Base-by-base conservation (phyloP, 257 asterid species). In the Coffea canephora region DNA sequence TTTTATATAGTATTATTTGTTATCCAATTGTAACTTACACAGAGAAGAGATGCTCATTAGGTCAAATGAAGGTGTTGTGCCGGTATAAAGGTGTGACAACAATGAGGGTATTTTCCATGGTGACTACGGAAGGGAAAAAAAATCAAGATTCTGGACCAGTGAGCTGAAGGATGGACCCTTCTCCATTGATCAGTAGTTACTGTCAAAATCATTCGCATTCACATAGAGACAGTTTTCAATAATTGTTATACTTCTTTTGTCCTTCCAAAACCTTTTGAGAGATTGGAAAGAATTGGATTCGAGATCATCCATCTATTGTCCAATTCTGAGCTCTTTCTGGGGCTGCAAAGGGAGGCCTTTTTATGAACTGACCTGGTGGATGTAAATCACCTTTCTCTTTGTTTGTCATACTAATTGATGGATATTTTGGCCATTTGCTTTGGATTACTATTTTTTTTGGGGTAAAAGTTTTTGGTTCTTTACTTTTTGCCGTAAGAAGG, bases 131-230 rank as follows among this genome's bases (percentile, higher is more conserved):
- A 41, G 52, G 18, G 31, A 31, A 41, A n/a, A 46, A 14, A 43
- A 36, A 36, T 36, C 48, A 31, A 14, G 71, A 67, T 31, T 67
- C 46, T 3, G 74, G 74, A 45, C 74, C 74, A 70, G 21, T 70
- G 34, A 43, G 74, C 16, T 71, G 59, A 57, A 48, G 23, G 31
- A 59, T 71, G 75, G 75, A 48, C 75, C 23, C 41, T 13, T 55
- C 55, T 1, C 16, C 27, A 5, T 19, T 25, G 14, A 62, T 34
- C 59, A n/a, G 43, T 46, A 18, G 16, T 71, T n/a, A 71, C 36
- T 71, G 75, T 48, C 74, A 71, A 71, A 71, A 71, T 46, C 61
- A 48, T 12, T 39, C n/a, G 61, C 54, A 71, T n/a, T 46, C 25
- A n/a, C 2, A 21, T 4, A 69, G 34, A 36, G 10, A 11, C 18